Base-by-base conservation (phyloP, 768 basidiomycete species). In the Boletus pseudo-olivaceus region DNA sequence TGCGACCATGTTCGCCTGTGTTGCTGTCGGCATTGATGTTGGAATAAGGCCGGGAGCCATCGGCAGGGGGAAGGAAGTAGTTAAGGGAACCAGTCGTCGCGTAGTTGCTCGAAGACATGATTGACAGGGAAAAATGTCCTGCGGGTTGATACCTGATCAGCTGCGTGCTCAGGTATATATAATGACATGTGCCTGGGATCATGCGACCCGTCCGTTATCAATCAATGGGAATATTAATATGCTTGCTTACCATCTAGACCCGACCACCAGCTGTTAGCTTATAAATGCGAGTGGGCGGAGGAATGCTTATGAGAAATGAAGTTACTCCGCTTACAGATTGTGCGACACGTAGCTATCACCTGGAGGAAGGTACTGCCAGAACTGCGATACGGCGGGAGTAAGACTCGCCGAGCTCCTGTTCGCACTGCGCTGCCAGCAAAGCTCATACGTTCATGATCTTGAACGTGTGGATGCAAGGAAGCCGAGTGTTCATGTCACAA, bases 141-240 rank as follows among this genome's bases (percentile, higher is more conserved):
- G 82, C 81, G 17, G n/a, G 23, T 26, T 23, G 30, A 9, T 34
- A 17, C 26, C 49, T 67, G 73, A 70, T 58, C 76, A 27, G 43
- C 34, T 63, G 41, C 55, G 49, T 45, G 20, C 23, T 14, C 53
- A 46, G 7, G 51, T 67, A 59, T 60, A 56, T 47, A 78, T 82
- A 34, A 23, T 23, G 23, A 23, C 4, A 4, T 23, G 23, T 53
- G 6, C 11, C 19, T n/a, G 33, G 8, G 40, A 15, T 45, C 55
- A 57, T 19, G 42, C 5, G 53, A n/a, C 34, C n/a, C 29, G 26
- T 30, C 33, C 29, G 17, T 51, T 40, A 34, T 34, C 26, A 20
- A 44, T 44, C 17, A 17, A 27, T 41, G 32, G 14, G 53, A 27
- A 7, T 20, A 53, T 33, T 20, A 30, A 32, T 45, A 14, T 20